phyloP scores from a whole-genome alignment of 2,329 filamentous ascomycete genomes.

The Fusarium brachygibbosum region DNA sequence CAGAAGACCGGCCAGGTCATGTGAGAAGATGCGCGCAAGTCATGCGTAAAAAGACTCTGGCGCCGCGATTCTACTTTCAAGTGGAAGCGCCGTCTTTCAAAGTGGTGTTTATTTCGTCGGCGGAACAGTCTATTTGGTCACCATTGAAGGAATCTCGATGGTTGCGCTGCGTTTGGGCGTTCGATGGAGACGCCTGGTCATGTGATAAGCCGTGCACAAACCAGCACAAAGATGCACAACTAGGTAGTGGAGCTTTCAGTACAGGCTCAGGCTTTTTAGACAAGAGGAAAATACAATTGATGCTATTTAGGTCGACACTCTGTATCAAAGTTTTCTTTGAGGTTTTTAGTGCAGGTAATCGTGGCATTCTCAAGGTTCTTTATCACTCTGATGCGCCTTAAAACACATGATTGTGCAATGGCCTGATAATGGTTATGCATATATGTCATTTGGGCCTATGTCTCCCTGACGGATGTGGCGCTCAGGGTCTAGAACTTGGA shows the following conservation, averaged over 20 bases:
- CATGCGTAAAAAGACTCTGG: slow-evolving; percentile 16
- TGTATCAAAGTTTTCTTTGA: not conserved
- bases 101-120: slow-evolving; percentile 19
- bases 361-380: not conserved
- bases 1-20: slow-evolving; percentile 49
- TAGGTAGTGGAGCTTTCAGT: not conserved
- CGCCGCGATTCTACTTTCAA: slow-evolving; percentile 5
- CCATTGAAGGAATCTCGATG: slow-evolving; percentile 25
- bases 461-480: slow-evolving; percentile 26
- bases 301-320: not conserved
- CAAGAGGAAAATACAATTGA: not conserved
- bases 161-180: slow-evolving; percentile 21
- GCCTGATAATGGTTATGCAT: slow-evolving; percentile 2
- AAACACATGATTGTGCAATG: not conserved
- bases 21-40: slow-evolving; percentile 44
- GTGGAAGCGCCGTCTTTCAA: not conserved
- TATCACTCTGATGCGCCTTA: not conserved
- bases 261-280: not conserved
- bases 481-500: slow-evolving; percentile 14
- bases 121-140: slow-evolving; percentile 1
- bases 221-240: slow-evolving; percentile 19
- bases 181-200: slow-evolving; percentile 27
- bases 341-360: not conserved
- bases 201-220: slow-evolving; percentile 46
- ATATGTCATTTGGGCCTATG: not conserved